Evolutionary conservation across 331 rosid genomes (phyloP).

Genomic region (Arachis monticola): DNA sequence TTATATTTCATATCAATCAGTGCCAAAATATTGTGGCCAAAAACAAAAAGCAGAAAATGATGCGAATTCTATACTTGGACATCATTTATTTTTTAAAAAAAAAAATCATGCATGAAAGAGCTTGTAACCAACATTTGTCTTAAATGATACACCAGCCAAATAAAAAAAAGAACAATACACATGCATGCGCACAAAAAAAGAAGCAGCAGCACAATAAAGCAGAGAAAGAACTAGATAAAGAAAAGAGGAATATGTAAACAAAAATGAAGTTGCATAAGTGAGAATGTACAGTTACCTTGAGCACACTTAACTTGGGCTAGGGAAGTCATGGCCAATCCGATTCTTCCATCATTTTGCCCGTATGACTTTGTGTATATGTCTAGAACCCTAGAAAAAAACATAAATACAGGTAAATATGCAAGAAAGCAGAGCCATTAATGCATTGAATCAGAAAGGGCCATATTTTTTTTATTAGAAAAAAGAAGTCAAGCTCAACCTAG

Average conservation of each 20-base stretch:
- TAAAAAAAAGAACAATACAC: background rate
- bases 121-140: conserved; percentile 2
- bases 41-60: background rate
- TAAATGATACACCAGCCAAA: background rate
- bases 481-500: conserved; percentile 57
- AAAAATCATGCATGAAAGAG: conserved; percentile 31
- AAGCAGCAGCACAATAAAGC: conserved; percentile 3
- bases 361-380: conserved; percentile 61
- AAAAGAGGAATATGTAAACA: background rate
- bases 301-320: too few relatives aligned
- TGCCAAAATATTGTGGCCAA: too few relatives aligned
- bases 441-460: conserved; percentile 8
- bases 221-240: conserved; percentile 26
- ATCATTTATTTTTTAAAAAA: too few relatives aligned
- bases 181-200: too few relatives aligned
- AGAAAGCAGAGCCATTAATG: too few relatives aligned
- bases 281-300: too few relatives aligned
- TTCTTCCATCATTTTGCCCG: conserved; percentile 86
- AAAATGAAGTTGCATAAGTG: too few relatives aligned
- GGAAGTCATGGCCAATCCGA: conserved; percentile 86
- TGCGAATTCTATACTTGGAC: background rate
- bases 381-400: conserved; percentile 59
- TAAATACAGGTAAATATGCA: too few relatives aligned
- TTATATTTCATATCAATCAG: conserved; percentile 28
- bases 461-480: too few relatives aligned